These are phyloP conservation scores for Annulohypoxylon nitens DNA, from an alignment of 495 filamentous ascomycete species.

Conservation along the genomic window DNA sequence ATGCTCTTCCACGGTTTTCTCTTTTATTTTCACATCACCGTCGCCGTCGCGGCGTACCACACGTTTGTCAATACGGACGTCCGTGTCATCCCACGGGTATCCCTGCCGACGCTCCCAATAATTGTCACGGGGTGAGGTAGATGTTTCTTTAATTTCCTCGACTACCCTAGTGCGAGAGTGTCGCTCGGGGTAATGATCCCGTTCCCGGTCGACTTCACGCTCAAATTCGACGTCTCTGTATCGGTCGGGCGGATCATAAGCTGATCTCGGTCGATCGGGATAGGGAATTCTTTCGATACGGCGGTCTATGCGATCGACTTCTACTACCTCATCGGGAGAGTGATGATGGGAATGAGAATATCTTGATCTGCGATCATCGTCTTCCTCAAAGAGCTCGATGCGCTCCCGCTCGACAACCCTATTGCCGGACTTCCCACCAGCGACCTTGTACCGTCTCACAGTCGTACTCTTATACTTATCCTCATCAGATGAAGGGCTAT, in stretches of 20 bases:
- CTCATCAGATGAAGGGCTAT: slow-evolving; percentile 62
- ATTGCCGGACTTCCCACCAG: slow-evolving; percentile 47
- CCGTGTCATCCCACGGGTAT: slow-evolving; percentile 56
- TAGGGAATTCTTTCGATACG: slow-evolving; percentile 58
- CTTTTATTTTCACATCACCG: slow-evolving; percentile 47
- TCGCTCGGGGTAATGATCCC: slow-evolving; percentile 53
- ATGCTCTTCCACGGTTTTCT: slow-evolving; percentile 45
- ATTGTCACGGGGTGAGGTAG: slow-evolving; percentile 51
- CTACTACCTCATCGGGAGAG: slow-evolving; percentile 56
- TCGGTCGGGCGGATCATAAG: slow-evolving; percentile 64
- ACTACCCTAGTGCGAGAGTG: slow-evolving; percentile 51
- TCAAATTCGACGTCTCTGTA: slow-evolving; percentile 65
- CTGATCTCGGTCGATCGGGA: slow-evolving; percentile 62
- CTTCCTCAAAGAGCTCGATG: slow-evolving; percentile 62
- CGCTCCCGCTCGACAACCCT: slow-evolving; percentile 56
- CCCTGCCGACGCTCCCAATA: slow-evolving; percentile 58
- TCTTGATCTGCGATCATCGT: slow-evolving; percentile 63
- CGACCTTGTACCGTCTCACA: slow-evolving; percentile 68
- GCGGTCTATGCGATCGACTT: slow-evolving; percentile 65
- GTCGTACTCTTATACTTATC: slow-evolving; percentile 64
- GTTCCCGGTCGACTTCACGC: slow-evolving; percentile 61
- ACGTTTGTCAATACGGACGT: slow-evolving; percentile 60
- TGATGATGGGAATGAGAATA: slow-evolving; percentile 54
- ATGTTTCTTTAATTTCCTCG: slow-evolving; percentile 56
- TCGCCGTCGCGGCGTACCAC: slow-evolving; percentile 57